A percentile compares a stretch with the other conserved stretches of the same genome.
These are phyloP conservation scores for Talaromyces proteolyticus DNA, from an alignment of 495 filamentous ascomycete species.

Conservation along the genomic window DNA sequence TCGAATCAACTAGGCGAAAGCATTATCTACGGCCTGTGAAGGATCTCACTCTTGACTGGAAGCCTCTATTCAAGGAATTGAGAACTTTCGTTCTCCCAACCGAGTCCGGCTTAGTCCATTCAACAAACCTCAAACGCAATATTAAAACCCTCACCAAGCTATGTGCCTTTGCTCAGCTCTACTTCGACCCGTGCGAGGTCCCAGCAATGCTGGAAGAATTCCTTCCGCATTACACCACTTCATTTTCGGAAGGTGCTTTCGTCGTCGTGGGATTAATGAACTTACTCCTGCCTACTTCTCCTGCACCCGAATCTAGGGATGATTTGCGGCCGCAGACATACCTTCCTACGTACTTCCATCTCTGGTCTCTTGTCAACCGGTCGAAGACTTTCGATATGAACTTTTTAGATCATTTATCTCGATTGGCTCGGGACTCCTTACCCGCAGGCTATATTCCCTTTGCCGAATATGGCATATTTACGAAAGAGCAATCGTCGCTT, in stretches of 20 bases:
- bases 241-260: slow-evolving; percentile 81
- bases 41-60: slow-evolving; percentile 90
- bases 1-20: slow-evolving; percentile 66
- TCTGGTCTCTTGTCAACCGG: slow-evolving; percentile 90
- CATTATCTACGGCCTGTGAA: slow-evolving; percentile 88
- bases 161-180: slow-evolving; percentile 81
- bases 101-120: slow-evolving; percentile 63
- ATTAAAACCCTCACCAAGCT: slow-evolving; percentile 77
- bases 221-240: slow-evolving; percentile 91
- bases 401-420: slow-evolving; percentile 84
- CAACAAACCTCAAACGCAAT: slow-evolving; percentile 60
- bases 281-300: slow-evolving; percentile 78
- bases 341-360: slow-evolving; percentile 86
- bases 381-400: slow-evolving; percentile 82
- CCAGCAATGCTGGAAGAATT: slow-evolving; percentile 89
- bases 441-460: slow-evolving; percentile 71
- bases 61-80: slow-evolving; percentile 83
- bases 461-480: slow-evolving; percentile 84
- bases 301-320: slow-evolving; percentile 61
- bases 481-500: slow-evolving; percentile 82
- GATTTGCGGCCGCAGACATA: slow-evolving; percentile 77
- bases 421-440: slow-evolving; percentile 78
- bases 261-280: slow-evolving; percentile 83
- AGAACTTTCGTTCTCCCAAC: slow-evolving; percentile 82
- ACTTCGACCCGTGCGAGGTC: slow-evolving; percentile 84